phyloP scores from a whole-genome alignment of 139 green algal genomes.

The Asterochloris sp. region DNA sequence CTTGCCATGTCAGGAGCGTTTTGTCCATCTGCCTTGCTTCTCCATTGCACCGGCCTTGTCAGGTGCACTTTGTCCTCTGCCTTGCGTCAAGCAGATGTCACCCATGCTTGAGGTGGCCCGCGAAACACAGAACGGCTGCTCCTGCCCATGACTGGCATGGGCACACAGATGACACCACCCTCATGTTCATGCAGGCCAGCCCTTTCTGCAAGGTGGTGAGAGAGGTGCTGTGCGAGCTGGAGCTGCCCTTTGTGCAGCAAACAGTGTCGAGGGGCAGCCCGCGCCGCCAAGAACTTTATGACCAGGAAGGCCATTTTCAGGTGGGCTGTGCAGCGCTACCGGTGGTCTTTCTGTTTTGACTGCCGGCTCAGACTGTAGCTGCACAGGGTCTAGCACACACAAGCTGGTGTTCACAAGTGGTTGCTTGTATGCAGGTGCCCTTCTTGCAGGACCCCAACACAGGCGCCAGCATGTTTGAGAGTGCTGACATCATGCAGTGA shows the following conservation, averaged over 20 bases:
- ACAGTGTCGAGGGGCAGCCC: neutral
- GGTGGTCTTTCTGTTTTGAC: neutral
- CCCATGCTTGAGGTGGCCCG: neutral
- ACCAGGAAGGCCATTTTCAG: conserved; percentile 14
- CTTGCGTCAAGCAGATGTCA: neutral
- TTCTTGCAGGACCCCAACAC: conserved; percentile 12
- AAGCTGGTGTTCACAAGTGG: neutral
- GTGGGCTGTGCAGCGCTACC: neutral
- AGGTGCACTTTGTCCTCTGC: neutral
- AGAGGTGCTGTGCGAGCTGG: conserved; percentile 6
- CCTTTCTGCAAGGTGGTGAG: conserved; percentile 1
- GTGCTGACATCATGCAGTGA: conserved; percentile 16
- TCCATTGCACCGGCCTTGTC: neutral
- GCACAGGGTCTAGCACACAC: neutral
- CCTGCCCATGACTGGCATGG: neutral
- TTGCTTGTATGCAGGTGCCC: neutral
- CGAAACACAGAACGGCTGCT: neutral
- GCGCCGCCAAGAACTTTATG: conserved; percentile 1
- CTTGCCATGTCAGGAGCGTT: neutral
- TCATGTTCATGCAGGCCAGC: neutral
- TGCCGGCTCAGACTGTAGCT: conserved; percentile 1
- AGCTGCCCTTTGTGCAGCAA: conserved; percentile 19
- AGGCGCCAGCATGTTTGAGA: conserved; percentile 17
- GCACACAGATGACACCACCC: neutral
- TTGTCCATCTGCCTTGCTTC: neutral